Evolutionary conservation across 371 early-diverging fungal species (phyloP).

Genomic region (Capniomyces stellatus): DNA sequence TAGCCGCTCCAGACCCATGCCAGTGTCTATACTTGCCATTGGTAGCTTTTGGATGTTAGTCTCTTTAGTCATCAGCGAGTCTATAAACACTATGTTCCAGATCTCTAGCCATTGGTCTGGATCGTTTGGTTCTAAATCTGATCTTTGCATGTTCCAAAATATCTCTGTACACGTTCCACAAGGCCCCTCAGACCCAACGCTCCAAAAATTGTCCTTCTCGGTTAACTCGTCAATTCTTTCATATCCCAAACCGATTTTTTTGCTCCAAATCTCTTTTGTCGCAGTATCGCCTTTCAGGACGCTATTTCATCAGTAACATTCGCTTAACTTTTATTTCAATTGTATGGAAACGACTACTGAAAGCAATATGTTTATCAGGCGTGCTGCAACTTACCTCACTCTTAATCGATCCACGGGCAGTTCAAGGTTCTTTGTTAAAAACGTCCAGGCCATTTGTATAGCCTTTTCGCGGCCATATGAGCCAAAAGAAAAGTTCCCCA

Average conservation of each 20-base stretch:
- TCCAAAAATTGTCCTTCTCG: conserved; percentile 62
- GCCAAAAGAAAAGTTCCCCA: conserved; percentile 68
- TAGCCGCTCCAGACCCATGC: conserved; percentile 66
- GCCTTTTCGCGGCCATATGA: conserved; percentile 38
- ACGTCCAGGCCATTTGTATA: conserved; percentile 48
- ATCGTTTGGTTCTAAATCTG: conserved; percentile 24
- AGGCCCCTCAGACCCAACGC: conserved; percentile 67
- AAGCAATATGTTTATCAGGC: too few species aligned
- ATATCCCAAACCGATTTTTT: conserved; percentile 37
- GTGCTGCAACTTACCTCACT: too few species aligned
- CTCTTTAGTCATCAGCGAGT: conserved; percentile 36
- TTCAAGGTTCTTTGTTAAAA: conserved; percentile 40
- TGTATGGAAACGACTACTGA: too few species aligned
- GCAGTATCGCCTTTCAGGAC: conserved; percentile 47
- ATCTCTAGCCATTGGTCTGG: conserved; percentile 51
- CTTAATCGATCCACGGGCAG: conserved; percentile 38
- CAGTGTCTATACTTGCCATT: conserved; percentile 54
- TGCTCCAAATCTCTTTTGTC: conserved; percentile 41
- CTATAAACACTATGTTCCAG: conserved; percentile 78
- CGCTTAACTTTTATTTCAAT: too few species aligned
- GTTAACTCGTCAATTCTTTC: conserved; percentile 36
- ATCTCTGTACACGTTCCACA: conserved; percentile 70
- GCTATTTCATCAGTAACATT: too few species aligned
- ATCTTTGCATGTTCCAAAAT: conserved; percentile 51
- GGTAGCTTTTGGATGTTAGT: conserved; percentile 35